Evolutionary conservation across 495 filamentous ascomycete species (phyloP), one percentile per base, ranked within the genome.

Genomic region (Penicillium salamii): DNA sequence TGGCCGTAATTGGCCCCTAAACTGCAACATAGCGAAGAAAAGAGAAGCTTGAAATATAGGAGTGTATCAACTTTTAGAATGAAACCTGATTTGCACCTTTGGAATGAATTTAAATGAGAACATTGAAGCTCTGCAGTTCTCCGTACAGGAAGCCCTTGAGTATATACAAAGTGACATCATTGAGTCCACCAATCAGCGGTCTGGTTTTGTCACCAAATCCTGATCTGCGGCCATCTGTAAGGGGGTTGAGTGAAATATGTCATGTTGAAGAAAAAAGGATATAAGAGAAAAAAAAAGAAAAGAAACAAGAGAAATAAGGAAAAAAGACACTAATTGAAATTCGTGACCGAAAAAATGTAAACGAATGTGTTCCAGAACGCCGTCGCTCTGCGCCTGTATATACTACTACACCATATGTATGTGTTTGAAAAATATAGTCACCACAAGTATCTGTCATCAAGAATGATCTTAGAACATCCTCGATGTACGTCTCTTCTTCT

Each of bases 81-180:
- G n/a, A n/a, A n/a, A n/a, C n/a, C n/a, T n/a, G n/a, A n/a, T n/a
- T n/a, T n/a, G n/a, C n/a, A n/a, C n/a, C n/a, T n/a, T n/a, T n/a
- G n/a, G n/a, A n/a, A n/a, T n/a, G n/a, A n/a, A n/a, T 15, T 7
- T 35, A 13, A 29, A 47, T 47, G 7, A 13, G 37, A 15, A 13
- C 28, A 8, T 6, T 2, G 15, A 17, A 18, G 3, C 23, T 4
- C 23, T 26, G 23, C 23, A 26, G 23, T 8, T 26, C 23, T 8
- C 23, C 23, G 23, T n/a, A n/a, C n/a, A 12, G 7, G 35, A 11
- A 37, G 2, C 7, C 5, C 7, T 19, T 21, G 36, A 38, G 44
- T 47, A 48, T 48, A 48, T 35, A 40, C 14, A 55, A 26, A 26
- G 23, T 59, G 56, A 59, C 56, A 47, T 59, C 52, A 54, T 42